Evolutionary conservation across 768 basidiomycete species (phyloP).

Genomic region (Rhodocollybia butyracea): DNA sequence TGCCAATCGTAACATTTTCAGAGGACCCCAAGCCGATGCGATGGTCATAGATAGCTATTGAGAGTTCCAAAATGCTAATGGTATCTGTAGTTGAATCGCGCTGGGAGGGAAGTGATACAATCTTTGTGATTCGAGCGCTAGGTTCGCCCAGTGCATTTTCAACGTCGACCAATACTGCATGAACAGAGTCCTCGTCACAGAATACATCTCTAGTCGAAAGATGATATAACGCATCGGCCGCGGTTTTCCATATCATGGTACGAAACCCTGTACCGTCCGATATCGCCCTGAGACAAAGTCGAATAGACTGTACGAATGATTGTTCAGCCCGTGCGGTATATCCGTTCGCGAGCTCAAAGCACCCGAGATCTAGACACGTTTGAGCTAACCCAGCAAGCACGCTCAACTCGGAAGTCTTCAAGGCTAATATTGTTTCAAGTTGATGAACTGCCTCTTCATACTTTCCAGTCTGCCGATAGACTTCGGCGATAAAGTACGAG

Average conservation of each 20-base stretch:
- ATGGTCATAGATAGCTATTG: constrained; percentile 59
- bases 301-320: constrained; percentile 65
- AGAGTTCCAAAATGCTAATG: constrained; percentile 42
- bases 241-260: constrained; percentile 76
- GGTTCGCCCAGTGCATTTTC: constrained; percentile 34
- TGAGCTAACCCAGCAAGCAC: constrained; percentile 69
- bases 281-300: constrained; percentile 45
- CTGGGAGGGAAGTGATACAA: constrained; percentile 31
- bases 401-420: constrained; percentile 66
- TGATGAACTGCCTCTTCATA: constrained; percentile 71
- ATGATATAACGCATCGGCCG: constrained; percentile 72
- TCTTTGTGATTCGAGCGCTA: constrained; percentile 37
- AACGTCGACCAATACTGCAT: constrained; percentile 29
- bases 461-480: constrained; percentile 73
- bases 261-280: constrained; percentile 60
- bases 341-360: constrained; percentile 60
- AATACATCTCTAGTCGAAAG: constrained; percentile 55
- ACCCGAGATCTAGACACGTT: constrained; percentile 69
- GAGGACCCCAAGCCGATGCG: constrained; percentile 54
- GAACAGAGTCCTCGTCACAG: constrained; percentile 38
- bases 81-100: constrained; percentile 24
- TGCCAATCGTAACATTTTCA: constrained; percentile 46
- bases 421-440: constrained; percentile 53
- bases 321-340: constrained; percentile 71
- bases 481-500: constrained; percentile 79